Base-by-base conservation (phyloP, 2,329 filamentous ascomycete genomes). In the Parascedosporium putredinis region DNA sequence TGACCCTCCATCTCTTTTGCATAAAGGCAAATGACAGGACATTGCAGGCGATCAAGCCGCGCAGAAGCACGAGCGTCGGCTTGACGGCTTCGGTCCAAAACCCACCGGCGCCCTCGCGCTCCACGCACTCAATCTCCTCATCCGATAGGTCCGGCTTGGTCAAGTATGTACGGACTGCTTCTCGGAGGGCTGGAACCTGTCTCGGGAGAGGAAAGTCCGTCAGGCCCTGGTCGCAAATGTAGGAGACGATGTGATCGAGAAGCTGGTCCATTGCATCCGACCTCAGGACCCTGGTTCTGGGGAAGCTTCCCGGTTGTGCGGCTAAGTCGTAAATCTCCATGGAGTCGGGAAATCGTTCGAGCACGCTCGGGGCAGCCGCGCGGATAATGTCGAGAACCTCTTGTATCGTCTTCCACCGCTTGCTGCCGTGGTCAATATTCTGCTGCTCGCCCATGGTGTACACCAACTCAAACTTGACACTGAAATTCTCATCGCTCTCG, bases 401-500 rank as follows among this genome's bases (percentile, higher is more conserved):
- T 33, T 84, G 75, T 1, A 79, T 69, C 0, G 77, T 54, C 0
- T 56, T 54, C 83, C 81, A 86, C 4, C 83, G 65, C 2, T 74
- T 60, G 0, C 76, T 75, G 43, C 70, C 70, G 9, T 72, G 64
- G 4, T 83, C 75, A 0, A 82, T 64, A 0, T 71, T 54, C 1
- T 59, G 56, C 51, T 81, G 75, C 0, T 58, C 52, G 0, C 80
- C 81, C 55, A 83, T 73, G 0, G 79, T 82, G 51, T 85, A 84
- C 1, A 84, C 67, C 0, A 84, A 60, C 55, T 85, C 78, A 34
- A 81, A 82, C 44, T 74, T 76, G 3, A 73, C 68, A 40, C 70
- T 77, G 40, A 84, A 75, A 49, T 77, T 78, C 51, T 84, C 79
- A 45, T 86, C 82, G 34, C 76, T 80, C 59, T 86, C 80, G 51